Conservation (phyloP, 2,329 filamentous ascomycete genomes). For the Ophiostoma novo-ulmi region DNA sequence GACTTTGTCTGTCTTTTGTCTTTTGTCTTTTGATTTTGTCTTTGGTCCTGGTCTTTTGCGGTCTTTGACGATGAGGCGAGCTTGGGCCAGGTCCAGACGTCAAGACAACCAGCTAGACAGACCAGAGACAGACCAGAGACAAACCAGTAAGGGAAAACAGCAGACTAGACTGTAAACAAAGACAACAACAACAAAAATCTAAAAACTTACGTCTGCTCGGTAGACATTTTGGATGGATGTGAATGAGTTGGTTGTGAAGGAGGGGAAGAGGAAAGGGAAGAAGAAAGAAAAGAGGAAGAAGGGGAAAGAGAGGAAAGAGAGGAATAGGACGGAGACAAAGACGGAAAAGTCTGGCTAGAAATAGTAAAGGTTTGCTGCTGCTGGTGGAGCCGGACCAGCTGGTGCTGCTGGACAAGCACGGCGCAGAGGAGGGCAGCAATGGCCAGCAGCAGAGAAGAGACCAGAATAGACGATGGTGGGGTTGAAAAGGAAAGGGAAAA, state of each 20-base stretch:
- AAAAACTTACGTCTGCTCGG: constrained; percentile 79
- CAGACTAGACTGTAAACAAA: neutral
- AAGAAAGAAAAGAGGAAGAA: constrained; percentile 12
- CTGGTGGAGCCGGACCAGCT: constrained; percentile 14
- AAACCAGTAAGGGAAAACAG: neutral
- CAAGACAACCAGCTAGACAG: neutral
- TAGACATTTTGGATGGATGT: constrained; percentile 51
- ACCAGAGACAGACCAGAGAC: neutral
- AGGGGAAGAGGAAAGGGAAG: constrained; percentile 16
- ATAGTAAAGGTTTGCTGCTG: constrained; percentile 18
- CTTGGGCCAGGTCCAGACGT: neutral
- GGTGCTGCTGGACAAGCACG: constrained; percentile 25
- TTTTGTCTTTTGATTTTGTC: neutral
- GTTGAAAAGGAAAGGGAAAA: constrained; percentile 32
- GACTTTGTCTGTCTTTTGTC: neutral
- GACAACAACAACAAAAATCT: neutral
- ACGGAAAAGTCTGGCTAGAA: constrained; percentile 19
- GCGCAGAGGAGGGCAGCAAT: constrained; percentile 24
- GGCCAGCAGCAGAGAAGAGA: constrained; percentile 33
- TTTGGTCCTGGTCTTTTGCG: neutral
- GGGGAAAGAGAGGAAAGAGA: constrained; percentile 12
- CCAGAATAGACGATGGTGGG: constrained; percentile 34
- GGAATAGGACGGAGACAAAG: constrained; percentile 14
- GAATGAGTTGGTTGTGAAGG: constrained; percentile 16
- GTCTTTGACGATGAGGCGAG: neutral